Base-by-base conservation (phyloP, 2,329 filamentous ascomycete genomes). In the Pezicula carpinea region DNA sequence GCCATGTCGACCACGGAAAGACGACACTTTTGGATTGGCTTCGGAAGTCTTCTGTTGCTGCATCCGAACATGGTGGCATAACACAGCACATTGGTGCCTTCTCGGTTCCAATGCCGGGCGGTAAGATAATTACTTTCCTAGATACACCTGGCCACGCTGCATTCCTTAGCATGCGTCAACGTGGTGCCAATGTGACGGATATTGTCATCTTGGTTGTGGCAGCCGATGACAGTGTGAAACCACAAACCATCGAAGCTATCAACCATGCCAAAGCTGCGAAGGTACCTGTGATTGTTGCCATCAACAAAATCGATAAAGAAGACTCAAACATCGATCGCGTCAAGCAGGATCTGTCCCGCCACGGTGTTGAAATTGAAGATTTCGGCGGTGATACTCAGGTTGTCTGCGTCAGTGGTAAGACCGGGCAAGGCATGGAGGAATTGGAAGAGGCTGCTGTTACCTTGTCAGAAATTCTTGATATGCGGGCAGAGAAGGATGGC, bases 11-110 rank as follows among this genome's bases (percentile, higher is more conserved):
- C 64, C 93, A 99, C 65, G 93, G 93, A 45, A 99, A 99, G 72
- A 99, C 93, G 1, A 99, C 95, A 0, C 83, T 99, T 35, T 75
- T 99, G 8, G 93, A 99, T 64, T 97, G 85, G 69, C 74, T 99
- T 38, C 87, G 93, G 32, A 95, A 96, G 59, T 93, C 91, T 1
- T 96, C 90, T 6, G 82, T 99, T 36, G 95, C 85, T 35, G 89
- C 89, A 5, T 82, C 86, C 45, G 93, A 99, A 65, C 91, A 96
- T 63, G 93, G 93, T 53, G 93, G 93, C 31, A 99, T 99, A 63
- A 99, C 93, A 0, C 93, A 99, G 66, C 93, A 99, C 62, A 99
- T 99, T 55, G 95, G 93, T 66, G 93, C 93, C 14, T 99, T 99
- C 70, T 90, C 90, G 6, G 93, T 99, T 2, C 80, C 80, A 15